Percentiles rank a stretch among this genome's conserved stretches.
phyloP scores from a whole-genome alignment of 179 eudicot species.

The Actinidia arguta region DNA sequence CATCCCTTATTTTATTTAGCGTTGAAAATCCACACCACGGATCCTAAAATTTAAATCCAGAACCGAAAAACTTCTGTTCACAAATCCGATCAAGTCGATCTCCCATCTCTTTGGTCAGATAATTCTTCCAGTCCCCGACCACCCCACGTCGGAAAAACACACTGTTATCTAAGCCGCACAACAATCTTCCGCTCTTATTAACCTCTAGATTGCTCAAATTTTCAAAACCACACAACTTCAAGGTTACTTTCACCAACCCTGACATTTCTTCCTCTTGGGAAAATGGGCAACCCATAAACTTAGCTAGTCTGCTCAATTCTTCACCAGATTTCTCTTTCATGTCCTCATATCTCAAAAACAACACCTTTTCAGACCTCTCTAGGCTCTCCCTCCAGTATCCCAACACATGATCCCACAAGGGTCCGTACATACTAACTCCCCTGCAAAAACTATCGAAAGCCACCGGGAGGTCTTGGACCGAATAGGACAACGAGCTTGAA shows the following conservation, averaged over 20 bases:
- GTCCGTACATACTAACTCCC: background rate
- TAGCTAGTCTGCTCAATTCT: background rate
- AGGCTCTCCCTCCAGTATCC: conserved; percentile 1
- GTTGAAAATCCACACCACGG: too few relatives aligned
- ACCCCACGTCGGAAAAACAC: background rate
- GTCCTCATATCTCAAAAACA: background rate
- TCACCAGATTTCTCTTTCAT: background rate
- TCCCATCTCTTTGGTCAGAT: background rate
- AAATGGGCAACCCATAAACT: background rate
- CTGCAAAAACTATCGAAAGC: background rate
- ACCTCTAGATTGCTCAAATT: background rate
- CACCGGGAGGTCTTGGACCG: background rate
- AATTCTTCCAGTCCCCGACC: background rate
- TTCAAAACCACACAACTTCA: background rate
- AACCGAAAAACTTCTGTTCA: background rate
- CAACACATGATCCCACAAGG: too few relatives aligned
- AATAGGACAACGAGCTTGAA: background rate
- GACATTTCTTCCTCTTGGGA: background rate
- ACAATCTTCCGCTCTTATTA: background rate
- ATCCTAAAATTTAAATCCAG: background rate
- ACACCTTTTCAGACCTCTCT: background rate
- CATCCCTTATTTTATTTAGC: too few relatives aligned
- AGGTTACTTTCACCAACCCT: background rate
- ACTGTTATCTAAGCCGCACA: background rate
- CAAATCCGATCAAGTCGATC: background rate